These are phyloP conservation scores for Penicillium aurantiogriseum DNA, from an alignment of 2,329 filamentous ascomycete genomes.

Conservation along the genomic window DNA sequence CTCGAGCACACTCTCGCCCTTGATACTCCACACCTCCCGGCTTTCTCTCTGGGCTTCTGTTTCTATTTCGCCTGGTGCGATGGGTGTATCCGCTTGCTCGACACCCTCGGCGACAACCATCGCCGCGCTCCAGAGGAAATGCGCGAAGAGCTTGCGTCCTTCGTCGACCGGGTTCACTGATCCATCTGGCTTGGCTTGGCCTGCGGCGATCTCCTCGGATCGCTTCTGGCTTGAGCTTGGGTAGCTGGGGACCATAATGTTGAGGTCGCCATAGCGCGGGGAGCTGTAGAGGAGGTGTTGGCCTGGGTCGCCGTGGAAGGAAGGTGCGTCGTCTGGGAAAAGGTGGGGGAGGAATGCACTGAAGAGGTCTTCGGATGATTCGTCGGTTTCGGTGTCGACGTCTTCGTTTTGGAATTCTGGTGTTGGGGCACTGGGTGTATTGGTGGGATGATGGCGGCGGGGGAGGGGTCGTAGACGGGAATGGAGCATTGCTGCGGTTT, in stretches of 20 bases:
- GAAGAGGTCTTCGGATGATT: slow-evolving; percentile 54
- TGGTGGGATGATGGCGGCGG: slow-evolving; percentile 18
- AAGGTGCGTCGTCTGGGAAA: slow-evolving; percentile 56
- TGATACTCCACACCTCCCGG: slow-evolving; percentile 42
- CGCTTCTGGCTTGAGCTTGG: slow-evolving; percentile 38
- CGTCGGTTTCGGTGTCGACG: slow-evolving; percentile 16
- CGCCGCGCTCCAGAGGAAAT: slow-evolving; percentile 59
- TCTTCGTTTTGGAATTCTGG: slow-evolving; percentile 21
- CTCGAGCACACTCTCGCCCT: slow-evolving; percentile 55
- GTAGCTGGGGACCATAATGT: slow-evolving; percentile 43
- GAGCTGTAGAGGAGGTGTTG: slow-evolving; percentile 52
- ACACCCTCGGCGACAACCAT: slow-evolving; percentile 46
- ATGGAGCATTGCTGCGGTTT: slow-evolving; percentile 27
- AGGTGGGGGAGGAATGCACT: slow-evolving; percentile 52
- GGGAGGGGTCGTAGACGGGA: slow-evolving; percentile 32
- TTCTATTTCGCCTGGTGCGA: not conserved
- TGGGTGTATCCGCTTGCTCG: slow-evolving; percentile 32
- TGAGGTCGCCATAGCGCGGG: slow-evolving; percentile 41
- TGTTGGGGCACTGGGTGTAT: slow-evolving; percentile 11
- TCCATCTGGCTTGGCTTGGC: slow-evolving; percentile 7
- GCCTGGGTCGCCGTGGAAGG: slow-evolving; percentile 54
- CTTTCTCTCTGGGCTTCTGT: slow-evolving; percentile 17
- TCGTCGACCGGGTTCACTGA: slow-evolving; percentile 39
- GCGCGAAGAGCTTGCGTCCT: slow-evolving; percentile 55
- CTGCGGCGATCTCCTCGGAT: slow-evolving; percentile 18